These are phyloP conservation scores for Tuber melanosporum DNA, from an alignment of 495 filamentous ascomycete genomes.

Conservation along the genomic window DNA sequence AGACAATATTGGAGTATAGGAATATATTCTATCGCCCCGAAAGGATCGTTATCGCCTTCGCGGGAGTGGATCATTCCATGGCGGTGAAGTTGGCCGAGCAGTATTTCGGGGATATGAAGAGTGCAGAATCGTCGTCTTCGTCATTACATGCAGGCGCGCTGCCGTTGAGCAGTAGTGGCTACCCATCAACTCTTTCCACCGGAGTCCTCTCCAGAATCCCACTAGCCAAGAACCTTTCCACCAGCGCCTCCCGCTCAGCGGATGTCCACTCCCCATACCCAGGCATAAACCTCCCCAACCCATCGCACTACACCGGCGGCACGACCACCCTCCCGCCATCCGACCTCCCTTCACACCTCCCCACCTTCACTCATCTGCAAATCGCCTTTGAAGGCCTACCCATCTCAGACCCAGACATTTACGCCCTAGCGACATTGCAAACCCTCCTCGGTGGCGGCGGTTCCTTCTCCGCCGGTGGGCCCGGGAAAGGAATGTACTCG, in stretches of 20 bases:
- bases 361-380: slow-evolving; percentile 80
- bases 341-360: slow-evolving; percentile 66
- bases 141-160: slow-evolving; percentile 41
- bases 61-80: slow-evolving; percentile 74
- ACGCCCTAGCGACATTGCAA: slow-evolving; percentile 92
- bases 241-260: slow-evolving; percentile 57
- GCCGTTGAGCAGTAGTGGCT: slow-evolving; percentile 37
- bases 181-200: slow-evolving; percentile 39
- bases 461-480: slow-evolving; percentile 94
- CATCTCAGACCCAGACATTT: slow-evolving; percentile 84
- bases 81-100: slow-evolving; percentile 73
- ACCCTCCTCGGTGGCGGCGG: slow-evolving; percentile 93
- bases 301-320: slow-evolving; percentile 85
- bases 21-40: slow-evolving; percentile 81
- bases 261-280: slow-evolving; percentile 47
- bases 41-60: slow-evolving; percentile 88
- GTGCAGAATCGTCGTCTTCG: slow-evolving; percentile 46
- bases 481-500: slow-evolving; percentile 98
- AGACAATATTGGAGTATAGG: slow-evolving; percentile 70
- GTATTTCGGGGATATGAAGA: slow-evolving; percentile 86
- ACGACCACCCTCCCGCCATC: slow-evolving; percentile 77
- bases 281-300: slow-evolving; percentile 18
- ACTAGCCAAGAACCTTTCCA: slow-evolving; percentile 86
- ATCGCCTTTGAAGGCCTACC: slow-evolving; percentile 92
- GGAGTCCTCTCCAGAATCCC: slow-evolving; percentile 75